Conservation (phyloP, 495 filamentous ascomycete species). For the Penicillium fimorum region DNA sequence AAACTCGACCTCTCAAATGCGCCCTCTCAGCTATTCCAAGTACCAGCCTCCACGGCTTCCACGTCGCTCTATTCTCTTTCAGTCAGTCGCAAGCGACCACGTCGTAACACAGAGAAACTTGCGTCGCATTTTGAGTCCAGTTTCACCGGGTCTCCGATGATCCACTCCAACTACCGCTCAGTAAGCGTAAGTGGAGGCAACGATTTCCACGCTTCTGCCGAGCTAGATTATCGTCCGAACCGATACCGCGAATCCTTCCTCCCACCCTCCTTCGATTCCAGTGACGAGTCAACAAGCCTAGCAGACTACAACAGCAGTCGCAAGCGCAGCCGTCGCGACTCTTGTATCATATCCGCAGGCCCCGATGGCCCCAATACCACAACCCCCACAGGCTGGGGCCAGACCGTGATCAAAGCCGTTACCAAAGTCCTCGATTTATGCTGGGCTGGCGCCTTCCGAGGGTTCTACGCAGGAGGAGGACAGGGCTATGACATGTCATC, state of each 20-base stretch:
- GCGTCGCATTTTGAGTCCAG: slow-evolving; percentile 30
- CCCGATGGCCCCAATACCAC: slow-evolving; percentile 20
- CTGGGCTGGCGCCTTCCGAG: slow-evolving; percentile 67
- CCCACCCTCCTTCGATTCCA: slow-evolving; percentile 33
- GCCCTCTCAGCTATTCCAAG: slow-evolving; percentile 64
- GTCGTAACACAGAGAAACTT: slow-evolving; percentile 31
- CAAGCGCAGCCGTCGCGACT: slow-evolving; percentile 44
- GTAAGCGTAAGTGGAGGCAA: slow-evolving; percentile 59
- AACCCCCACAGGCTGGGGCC: slow-evolving; percentile 41
- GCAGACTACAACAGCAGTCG: slow-evolving; percentile 31
- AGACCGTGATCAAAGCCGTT: slow-evolving; percentile 56
- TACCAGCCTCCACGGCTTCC: slow-evolving; percentile 65
- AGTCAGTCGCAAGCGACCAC: slow-evolving; percentile 46
- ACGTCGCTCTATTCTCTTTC: slow-evolving; percentile 62
- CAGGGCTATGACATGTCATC: slow-evolving; percentile 57
- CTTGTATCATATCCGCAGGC: slow-evolving; percentile 24
- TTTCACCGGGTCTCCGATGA: slow-evolving; percentile 41
- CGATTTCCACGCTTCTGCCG: slow-evolving; percentile 28
- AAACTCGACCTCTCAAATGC: slow-evolving; percentile 55
- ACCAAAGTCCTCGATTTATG: slow-evolving; percentile 84
- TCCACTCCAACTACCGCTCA: slow-evolving; percentile 56
- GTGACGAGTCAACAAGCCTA: slow-evolving; percentile 27
- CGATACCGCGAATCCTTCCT: slow-evolving; percentile 44
- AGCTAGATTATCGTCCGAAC: slow-evolving; percentile 47
- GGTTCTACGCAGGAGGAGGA: slow-evolving; percentile 84